Base-by-base conservation (phyloP, 73 alveolate genomes). In the Uronychia binucleata region DNA sequence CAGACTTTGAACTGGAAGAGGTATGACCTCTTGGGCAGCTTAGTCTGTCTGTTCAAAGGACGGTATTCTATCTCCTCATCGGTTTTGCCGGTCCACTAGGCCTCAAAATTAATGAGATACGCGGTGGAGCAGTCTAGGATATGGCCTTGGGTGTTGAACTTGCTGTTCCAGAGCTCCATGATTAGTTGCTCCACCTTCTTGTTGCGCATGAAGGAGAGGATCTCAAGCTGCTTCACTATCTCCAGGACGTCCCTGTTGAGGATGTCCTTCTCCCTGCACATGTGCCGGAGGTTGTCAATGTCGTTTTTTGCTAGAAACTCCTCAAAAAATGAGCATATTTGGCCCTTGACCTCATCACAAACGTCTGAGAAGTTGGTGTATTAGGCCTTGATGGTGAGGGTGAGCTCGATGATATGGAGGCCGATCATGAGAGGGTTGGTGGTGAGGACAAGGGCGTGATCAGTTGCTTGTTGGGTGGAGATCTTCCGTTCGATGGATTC, bases 161-260 rank as follows among this genome's bases (percentile, higher is more conserved):
- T 46, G 0, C 81, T 34, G 25, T 74, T 30, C 88, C 88, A 81
- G 34, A 81, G 1, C 34, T 81, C 80, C 31, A 81, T 27, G 14
- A 75, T 78, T 0, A 81, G 31, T 31, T 59, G 31, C 81, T 81
- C 88, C 75, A 81, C 33, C n/a, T 81, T 81, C 59, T 81, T 81
- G 75, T 81, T 59, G 14, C 59, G 19, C 80, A 81, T 57, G 13
- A 81, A 34, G 26, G 30, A 29, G 1, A 33, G 34, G 1, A 81
- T 30, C 1, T 81, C 28, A 30, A 33, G 31, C 5, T 57, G 31
- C 0, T 75, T 30, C 33, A 81, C 80, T 0, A 81, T 28, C 1
- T 81, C 81, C 1, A 81, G 75, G 26, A 78, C 30, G 58, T 81
- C 88, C 31, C 88, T 57, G 28, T 67, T 67, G 26, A 58, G 81